Evolutionary conservation across 768 basidiomycete genomes (phyloP), one percentile per base, ranked within the genome.

Genomic region (Leccinum arenicola): DNA sequence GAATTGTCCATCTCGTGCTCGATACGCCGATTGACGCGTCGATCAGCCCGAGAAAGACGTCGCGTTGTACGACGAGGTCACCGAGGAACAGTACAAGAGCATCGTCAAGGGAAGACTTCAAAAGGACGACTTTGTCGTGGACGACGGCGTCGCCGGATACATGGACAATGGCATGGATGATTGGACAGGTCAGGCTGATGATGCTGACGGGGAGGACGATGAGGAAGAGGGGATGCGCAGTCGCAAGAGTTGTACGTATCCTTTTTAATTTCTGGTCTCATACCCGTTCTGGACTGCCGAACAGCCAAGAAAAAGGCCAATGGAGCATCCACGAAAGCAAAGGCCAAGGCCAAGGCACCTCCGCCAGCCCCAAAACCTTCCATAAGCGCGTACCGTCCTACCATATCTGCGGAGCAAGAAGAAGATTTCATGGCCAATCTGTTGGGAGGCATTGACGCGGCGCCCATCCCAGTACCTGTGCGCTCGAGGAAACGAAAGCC

Each of bases 151-250:
- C 0, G 82, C 79, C 14, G 97, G 93, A 6, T 98, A 99, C 67
- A 87, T 89, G 71, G 97, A 99, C 76, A 93, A 97, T 69, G 97
- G 97, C 5, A 88, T 94, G 86, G 97, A 98, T 59, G 95, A 96
- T 68, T 98, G 93, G 88, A 84, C 82, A 33, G 82, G 80, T 27
- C 82, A 77, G 9, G 78, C 81, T 29, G 78, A 82, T 27, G 78
- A 82, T 50, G 80, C 81, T 7, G 82, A 86, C 14, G 77, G 76
- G 9, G 85, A 84, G 54, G 83, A 83, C 45, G 86, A 85, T 7
- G 76, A 73, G 17, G 75, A 75, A 5, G 74, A 76, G 31, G 59
- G 64, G 23, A n/a, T 52, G 6, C 60, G 56, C 6, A 75, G 64
- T 60, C 78, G 75, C 66, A 78, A 74, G 68, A 80, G 76, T 67